A percentile compares a stretch with the other conserved stretches of the same genome.
Evolutionary conservation across 2,329 filamentous ascomycete species (phyloP).

Genomic region (Aspergillus ruber): DNA sequence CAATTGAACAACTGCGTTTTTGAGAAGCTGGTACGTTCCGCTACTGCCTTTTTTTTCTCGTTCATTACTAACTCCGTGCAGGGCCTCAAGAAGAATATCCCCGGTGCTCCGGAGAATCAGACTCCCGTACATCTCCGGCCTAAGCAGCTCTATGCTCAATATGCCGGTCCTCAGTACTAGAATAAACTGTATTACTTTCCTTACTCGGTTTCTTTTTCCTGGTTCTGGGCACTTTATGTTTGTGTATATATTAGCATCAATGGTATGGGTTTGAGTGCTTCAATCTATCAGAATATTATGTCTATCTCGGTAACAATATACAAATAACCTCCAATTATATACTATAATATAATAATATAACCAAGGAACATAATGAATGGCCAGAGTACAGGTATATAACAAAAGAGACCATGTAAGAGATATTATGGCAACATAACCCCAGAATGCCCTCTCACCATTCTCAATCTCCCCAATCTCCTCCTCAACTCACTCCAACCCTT

Average conservation of each 20-base stretch:
- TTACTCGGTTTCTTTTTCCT: slow-evolving; percentile 13
- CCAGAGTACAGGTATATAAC: slow-evolving; percentile 1
- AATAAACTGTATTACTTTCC: slow-evolving; percentile 14
- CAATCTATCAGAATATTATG: background rate
- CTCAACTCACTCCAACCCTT: slow-evolving; percentile 29
- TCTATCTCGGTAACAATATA: slow-evolving; percentile 2
- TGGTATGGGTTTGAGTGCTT: slow-evolving; percentile 20
- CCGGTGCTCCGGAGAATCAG: slow-evolving; percentile 62
- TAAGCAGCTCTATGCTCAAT: slow-evolving; percentile 40
- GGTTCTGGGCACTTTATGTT: slow-evolving; percentile 18
- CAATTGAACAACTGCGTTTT: slow-evolving; percentile 92
- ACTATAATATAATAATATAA: slow-evolving; percentile 16
- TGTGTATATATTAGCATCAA: slow-evolving; percentile 37
- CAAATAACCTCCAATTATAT: slow-evolving; percentile 16
- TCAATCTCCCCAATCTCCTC: slow-evolving; percentile 23
- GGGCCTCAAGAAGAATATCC: slow-evolving; percentile 77
- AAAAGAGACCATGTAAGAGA: background rate
- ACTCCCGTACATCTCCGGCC: slow-evolving; percentile 68
- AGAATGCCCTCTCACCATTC: slow-evolving; percentile 17
- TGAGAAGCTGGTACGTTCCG: slow-evolving; percentile 74
- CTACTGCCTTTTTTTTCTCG: background rate
- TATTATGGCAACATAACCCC: slow-evolving; percentile 19
- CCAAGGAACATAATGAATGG: slow-evolving; percentile 1
- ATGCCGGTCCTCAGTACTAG: slow-evolving; percentile 34
- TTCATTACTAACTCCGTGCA: slow-evolving; percentile 28